Percentiles rank a stretch among this genome's conserved stretches.
Evolutionary conservation across 2,329 filamentous ascomycete species (phyloP).

Genomic region (Colletotrichum higginsianum): DNA sequence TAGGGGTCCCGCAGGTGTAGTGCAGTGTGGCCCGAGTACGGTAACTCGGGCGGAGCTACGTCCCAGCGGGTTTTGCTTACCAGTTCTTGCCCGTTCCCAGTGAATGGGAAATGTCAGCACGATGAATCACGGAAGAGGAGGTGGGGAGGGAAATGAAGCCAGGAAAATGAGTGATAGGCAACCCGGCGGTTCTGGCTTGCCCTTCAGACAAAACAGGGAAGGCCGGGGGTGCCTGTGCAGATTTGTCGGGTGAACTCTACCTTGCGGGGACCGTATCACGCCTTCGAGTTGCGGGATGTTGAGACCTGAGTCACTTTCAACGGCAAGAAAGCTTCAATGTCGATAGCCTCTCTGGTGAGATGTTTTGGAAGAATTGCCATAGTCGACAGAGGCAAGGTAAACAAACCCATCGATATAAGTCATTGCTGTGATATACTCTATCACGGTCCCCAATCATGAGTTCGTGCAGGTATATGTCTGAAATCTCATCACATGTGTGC

Average conservation of each 20-base stretch:
- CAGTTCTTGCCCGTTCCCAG: slow-evolving; percentile 2
- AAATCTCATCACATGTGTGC: slow-evolving; percentile 35
- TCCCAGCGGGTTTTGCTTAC: neutral
- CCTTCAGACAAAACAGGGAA: neutral
- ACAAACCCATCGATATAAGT: slow-evolving; percentile 17
- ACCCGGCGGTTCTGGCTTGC: neutral
- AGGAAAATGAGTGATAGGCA: neutral
- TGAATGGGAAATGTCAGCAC: neutral
- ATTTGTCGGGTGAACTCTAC: slow-evolving; percentile 7
- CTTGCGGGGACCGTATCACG: slow-evolving; percentile 5
- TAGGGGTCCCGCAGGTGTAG: neutral
- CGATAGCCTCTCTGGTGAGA: neutral
- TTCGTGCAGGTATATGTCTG: slow-evolving; percentile 35
- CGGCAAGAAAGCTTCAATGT: neutral
- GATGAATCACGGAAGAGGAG: neutral
- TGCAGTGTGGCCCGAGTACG: neutral
- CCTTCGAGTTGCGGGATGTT: slow-evolving; percentile 19
- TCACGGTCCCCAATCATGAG: slow-evolving; percentile 31
- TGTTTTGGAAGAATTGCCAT: neutral
- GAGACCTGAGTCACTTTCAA: slow-evolving; percentile 12
- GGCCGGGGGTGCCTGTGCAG: neutral
- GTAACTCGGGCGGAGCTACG: neutral
- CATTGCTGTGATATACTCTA: slow-evolving; percentile 33
- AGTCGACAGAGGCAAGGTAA: neutral
- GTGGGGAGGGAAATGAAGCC: neutral